Evolutionary conservation across 495 filamentous ascomycete species (phyloP), one percentile per base, ranked within the genome.

Genomic region (Penicillium samsonianum): DNA sequence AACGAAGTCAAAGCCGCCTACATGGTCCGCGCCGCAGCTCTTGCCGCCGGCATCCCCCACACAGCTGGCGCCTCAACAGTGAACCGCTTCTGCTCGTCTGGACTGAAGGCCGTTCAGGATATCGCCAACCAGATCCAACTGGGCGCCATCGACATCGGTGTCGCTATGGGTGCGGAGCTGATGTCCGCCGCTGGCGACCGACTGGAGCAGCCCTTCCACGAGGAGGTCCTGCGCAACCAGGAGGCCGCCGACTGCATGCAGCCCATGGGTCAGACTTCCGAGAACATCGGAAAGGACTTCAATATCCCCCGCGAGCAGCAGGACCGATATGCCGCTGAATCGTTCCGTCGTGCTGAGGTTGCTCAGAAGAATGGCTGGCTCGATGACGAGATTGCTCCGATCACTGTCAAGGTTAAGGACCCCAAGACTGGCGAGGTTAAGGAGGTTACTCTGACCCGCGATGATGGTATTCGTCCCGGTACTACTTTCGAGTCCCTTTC

Each of bases 11-110:
- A 92, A 77, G 86, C 92, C 50, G 85, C 93, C 37, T 96, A 96
- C 83, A 91, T 92, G 68, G 79, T 88, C 63, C 92, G 94, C 54
- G 90, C 91, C 31, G 91, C 94, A 25, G 78, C 89, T 33, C 90
- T 98, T 55, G 90, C 90, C 20, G 92, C 94, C 53, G 94, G 94
- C 46, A 94, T 96, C 80, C 94, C 94, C 38, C 91, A 94, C 78
- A 96, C 93, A 16, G 80, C 88, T 44, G 82, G 84, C 57, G 89
- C 86, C 55, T 92, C 83, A 53, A 86, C 85, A 55, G 83, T 92
- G 40, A 98, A 97, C 82, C 89, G 94, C 53, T 97, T 97, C 84
- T 98, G 94, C 81, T 93, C 90, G 14, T 97, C 93, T 5, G 94
- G 94, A 16, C 87, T 98, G 33, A 92, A 96, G 70, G 92, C 94